Evolutionary conservation across 2,329 filamentous ascomycete species (phyloP), one percentile per base, ranked within the genome.

Genomic region (Hypoxylon sp.): DNA sequence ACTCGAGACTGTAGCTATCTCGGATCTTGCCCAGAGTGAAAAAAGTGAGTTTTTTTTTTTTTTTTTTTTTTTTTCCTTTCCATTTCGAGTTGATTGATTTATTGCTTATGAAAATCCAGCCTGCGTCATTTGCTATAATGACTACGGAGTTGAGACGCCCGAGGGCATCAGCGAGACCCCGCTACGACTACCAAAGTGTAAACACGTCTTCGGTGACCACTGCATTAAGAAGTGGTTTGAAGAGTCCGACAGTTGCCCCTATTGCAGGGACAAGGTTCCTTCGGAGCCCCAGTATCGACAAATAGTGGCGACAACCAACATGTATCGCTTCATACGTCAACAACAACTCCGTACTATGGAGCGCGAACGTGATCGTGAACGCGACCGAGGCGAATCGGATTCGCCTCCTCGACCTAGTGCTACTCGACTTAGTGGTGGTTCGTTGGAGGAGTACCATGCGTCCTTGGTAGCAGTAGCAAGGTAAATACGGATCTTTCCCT

Each of bases 151-250:
- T 13, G 73, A 78, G 59, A 86, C 82, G 26, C 86, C 87, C 0
- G 87, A 89, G 65, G 87, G 86, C 1, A 75, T 85, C 19, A 81
- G 78, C 47, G 87, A 90, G 71, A 78, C 75, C 2, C 85, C 87
- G 0, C 73, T 89, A 15, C 84, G 85, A 19, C 74, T 89, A 17
- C 87, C 87, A 2, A 84, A 81, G 67, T 90, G 87, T 78, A 86
- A 85, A 67, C 87, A 90, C 68, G 74, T 89, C 6, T 90, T 90
- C 72, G 87, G 87, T 17, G 82, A 88, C 58, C 80, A 84, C 68
- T 90, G 87, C 73, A 87, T 90, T 66, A 87, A 85, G 72, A 88
- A 86, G 68, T 90, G 87, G 87, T 82, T 90, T 43, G 80, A 85
- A 54, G 85, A 89, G 47, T 85, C 85, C 1, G 83, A 87, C 68